A percentile compares a stretch with the other conserved stretches of the same genome.
phyloP scores from a whole-genome alignment of 306 rosid species.

The Vigna nakashimae region DNA sequence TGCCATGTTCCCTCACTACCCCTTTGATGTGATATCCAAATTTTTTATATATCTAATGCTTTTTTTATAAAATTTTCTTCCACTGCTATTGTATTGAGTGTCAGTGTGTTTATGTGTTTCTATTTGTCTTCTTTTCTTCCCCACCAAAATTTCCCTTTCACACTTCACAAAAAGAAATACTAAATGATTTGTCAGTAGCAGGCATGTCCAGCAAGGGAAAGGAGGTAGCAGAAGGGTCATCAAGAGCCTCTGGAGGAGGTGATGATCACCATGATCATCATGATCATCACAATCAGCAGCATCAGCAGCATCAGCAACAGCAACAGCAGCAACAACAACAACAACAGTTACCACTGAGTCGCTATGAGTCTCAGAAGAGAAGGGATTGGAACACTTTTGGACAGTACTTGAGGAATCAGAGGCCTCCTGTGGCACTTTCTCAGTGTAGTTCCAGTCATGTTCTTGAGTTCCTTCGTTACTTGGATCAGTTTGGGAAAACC shows the following conservation, averaged over 20 bases:
- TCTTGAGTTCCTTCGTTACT: slow-evolving; percentile 77
- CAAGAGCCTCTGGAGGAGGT: slow-evolving; percentile 38
- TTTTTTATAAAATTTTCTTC: slow-evolving; percentile 31
- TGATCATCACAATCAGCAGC: no score
- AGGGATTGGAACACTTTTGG: slow-evolving; percentile 95
- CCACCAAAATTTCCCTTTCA: slow-evolving; percentile 46
- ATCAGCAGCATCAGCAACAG: background rate
- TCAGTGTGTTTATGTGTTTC: background rate
- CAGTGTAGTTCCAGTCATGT: slow-evolving; percentile 83
- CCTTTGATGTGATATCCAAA: slow-evolving; percentile 58
- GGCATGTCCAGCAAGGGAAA: slow-evolving; percentile 61
- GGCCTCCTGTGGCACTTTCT: slow-evolving; percentile 75
- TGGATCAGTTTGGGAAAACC: slow-evolving; percentile 88
- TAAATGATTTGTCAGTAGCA: slow-evolving; percentile 45
- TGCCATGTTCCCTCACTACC: slow-evolving; percentile 54
- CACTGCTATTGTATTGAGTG: background rate
- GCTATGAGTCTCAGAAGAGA: slow-evolving; percentile 86
- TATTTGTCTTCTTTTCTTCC: slow-evolving; percentile 39
- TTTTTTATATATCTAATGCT: background rate
- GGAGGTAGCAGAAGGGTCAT: slow-evolving; percentile 56
- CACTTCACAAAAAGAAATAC: slow-evolving; percentile 43
- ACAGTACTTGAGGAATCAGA: slow-evolving; percentile 85
- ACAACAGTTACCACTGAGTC: slow-evolving; percentile 54
- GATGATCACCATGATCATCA: background rate
- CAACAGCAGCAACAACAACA: slow-evolving; percentile 36